phyloP scores from a whole-genome alignment of 345 rosid species.

The Luvunga scandens region DNA sequence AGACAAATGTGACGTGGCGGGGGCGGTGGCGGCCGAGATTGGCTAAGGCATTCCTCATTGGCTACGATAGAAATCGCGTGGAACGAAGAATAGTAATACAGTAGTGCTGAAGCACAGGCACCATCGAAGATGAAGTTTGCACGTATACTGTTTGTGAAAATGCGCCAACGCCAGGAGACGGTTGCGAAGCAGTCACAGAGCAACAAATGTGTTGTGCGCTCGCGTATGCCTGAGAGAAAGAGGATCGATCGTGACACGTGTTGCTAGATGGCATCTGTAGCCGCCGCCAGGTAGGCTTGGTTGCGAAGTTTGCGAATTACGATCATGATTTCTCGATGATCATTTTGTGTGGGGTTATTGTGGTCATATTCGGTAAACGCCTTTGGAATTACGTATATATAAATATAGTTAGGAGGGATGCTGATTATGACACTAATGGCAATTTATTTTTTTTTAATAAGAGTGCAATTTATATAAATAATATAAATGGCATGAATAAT shows the following conservation, averaged over 20 bases:
- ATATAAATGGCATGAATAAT: no score
- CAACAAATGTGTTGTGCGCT: not conserved
- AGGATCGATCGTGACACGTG: constrained; percentile 26
- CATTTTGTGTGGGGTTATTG: not conserved
- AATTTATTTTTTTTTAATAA: no score
- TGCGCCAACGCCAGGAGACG: constrained; percentile 23
- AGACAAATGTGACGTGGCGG: constrained; percentile 42
- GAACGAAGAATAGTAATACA: constrained; percentile 5
- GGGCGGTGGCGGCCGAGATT: constrained; percentile 54
- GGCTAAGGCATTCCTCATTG: constrained; percentile 65
- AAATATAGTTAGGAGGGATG: no score
- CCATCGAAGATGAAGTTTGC: constrained; percentile 14
- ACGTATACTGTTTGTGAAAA: constrained; percentile 41
- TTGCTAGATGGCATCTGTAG: constrained; percentile 13
- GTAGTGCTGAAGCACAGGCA: constrained; percentile 12
- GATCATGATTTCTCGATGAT: not conserved
- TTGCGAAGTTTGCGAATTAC: not conserved
- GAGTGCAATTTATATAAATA: no score
- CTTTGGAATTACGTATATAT: no score
- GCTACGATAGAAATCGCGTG: constrained; percentile 17
- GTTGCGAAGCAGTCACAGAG: not conserved
- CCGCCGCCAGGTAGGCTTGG: not conserved
- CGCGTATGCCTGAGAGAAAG: constrained; percentile 1
- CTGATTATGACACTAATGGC: no score
- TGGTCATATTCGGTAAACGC: not conserved